Percentiles rank a stretch among this genome's conserved stretches.
Evolutionary conservation across 73 alveolate genomes (phyloP).

Genomic region (Paramecium tetraurelia): DNA sequence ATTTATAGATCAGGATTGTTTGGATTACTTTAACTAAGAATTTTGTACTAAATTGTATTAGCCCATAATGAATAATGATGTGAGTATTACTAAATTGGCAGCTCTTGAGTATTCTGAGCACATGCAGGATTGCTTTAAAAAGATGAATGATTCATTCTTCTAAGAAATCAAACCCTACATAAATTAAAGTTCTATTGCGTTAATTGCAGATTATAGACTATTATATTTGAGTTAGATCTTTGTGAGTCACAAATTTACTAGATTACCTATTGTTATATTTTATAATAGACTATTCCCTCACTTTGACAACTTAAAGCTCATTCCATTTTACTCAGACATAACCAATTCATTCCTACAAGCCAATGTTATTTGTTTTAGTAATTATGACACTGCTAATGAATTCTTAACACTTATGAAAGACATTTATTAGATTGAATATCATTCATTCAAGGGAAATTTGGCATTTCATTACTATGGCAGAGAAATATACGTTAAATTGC

Average conservation of each 20-base stretch:
- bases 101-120: background rate
- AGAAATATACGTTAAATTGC: constrained; percentile 1
- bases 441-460: constrained; percentile 10
- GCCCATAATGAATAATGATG: constrained; percentile 50
- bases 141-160: background rate
- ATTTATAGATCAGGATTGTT: background rate
- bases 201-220: constrained; percentile 30
- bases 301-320: background rate
- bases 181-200: background rate
- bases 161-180: background rate
- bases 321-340: constrained; percentile 13
- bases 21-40: constrained; percentile 9
- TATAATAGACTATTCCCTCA: constrained; percentile 44
- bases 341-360: background rate
- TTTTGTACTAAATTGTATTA: constrained; percentile 6
- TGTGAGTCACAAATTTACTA: background rate
- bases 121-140: background rate
- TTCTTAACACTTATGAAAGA: constrained; percentile 5
- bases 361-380: constrained; percentile 1
- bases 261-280: background rate
- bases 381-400: constrained; percentile 24
- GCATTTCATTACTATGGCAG: constrained; percentile 20
- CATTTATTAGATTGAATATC: background rate
- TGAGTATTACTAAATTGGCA: constrained; percentile 25
- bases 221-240: background rate